These are phyloP conservation scores for Niveomyces coronatus DNA, from an alignment of 2,329 filamentous ascomycete genomes.

Conservation along the genomic window DNA sequence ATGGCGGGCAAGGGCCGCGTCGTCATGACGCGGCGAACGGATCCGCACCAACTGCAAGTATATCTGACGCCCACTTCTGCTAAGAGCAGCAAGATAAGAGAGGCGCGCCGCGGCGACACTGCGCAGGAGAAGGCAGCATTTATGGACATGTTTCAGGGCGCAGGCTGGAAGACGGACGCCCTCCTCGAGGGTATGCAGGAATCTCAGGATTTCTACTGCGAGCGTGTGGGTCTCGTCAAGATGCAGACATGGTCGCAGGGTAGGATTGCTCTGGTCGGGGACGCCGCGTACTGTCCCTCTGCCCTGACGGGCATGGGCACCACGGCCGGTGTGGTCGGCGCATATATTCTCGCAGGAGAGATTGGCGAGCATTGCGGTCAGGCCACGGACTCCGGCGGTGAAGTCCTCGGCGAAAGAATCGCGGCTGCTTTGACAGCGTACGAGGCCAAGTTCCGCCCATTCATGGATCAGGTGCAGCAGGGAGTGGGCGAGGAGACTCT, in stretches of 20 bases:
- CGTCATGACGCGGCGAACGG: conserved; percentile 31
- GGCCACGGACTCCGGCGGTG: conserved; percentile 19
- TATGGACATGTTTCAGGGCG: conserved; percentile 28
- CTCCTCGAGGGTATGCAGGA: conserved; percentile 32
- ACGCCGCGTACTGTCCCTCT: conserved; percentile 41
- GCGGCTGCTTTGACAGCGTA: conserved; percentile 30
- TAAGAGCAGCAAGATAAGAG: conserved; percentile 10
- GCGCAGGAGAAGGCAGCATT: conserved; percentile 29
- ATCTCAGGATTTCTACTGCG: conserved; percentile 35
- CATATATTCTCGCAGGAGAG: conserved; percentile 49
- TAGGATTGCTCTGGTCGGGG: conserved; percentile 41
- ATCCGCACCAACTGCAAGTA: conserved; percentile 25
- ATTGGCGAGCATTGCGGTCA: conserved; percentile 16
- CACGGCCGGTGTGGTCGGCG: conserved; percentile 34
- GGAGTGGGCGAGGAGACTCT: conserved; percentile 8
- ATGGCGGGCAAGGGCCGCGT: conserved; percentile 23
- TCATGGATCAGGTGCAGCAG: conserved; percentile 27
- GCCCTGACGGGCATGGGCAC: conserved; percentile 42
- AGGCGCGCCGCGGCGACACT: conserved; percentile 20
- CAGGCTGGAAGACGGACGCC: conserved; percentile 30
- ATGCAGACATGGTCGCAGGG: conserved; percentile 32
- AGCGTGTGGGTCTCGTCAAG: conserved; percentile 34
- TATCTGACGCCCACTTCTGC: conserved; percentile 24
- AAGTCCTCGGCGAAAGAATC: conserved; percentile 16
- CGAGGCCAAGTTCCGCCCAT: conserved; percentile 32